A percentile compares a stretch with the other conserved stretches of the same genome.
phyloP scores from a whole-genome alignment of 768 basidiomycete species.

The Lentinula detonsa region DNA sequence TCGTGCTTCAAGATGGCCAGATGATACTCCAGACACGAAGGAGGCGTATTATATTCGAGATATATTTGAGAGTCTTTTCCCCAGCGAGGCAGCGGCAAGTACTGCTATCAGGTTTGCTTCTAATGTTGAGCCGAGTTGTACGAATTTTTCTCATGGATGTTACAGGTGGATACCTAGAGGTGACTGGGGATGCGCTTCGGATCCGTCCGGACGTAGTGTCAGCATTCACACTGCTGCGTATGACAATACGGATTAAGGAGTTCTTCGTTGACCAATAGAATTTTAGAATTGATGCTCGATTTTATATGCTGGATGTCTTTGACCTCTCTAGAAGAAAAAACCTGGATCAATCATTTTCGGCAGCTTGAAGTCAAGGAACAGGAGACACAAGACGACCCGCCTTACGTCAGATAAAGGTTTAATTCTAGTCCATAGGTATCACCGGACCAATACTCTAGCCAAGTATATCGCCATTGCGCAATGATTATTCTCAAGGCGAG shows the following conservation, averaged over 20 bases:
- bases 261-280: background rate
- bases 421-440: too few relatives aligned
- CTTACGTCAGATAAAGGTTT: too few relatives aligned
- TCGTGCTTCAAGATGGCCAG: slow-evolving; percentile 67
- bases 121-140: background rate
- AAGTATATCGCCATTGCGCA: too few relatives aligned
- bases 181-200: slow-evolving; percentile 94
- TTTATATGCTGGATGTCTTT: too few relatives aligned
- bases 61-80: slow-evolving; percentile 90
- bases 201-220: slow-evolving; percentile 94
- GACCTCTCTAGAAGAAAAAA: too few relatives aligned
- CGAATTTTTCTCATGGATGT: background rate
- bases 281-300: too few relatives aligned
- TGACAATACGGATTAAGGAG: slow-evolving; percentile 15
- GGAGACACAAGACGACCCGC: too few relatives aligned
- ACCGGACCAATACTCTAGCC: too few relatives aligned
- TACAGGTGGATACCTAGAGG: slow-evolving; percentile 86
- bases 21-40: slow-evolving; percentile 88
- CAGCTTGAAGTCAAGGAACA: too few relatives aligned
- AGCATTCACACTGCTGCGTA: slow-evolving; percentile 95
- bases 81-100: slow-evolving; percentile 74
- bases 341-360: too few relatives aligned
- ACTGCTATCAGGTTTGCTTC: slow-evolving; percentile 81
- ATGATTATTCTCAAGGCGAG: too few relatives aligned
- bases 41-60: slow-evolving; percentile 94